Conservation (phyloP, 2,329 filamentous ascomycete genomes). For the Alternaria gansuensis region DNA sequence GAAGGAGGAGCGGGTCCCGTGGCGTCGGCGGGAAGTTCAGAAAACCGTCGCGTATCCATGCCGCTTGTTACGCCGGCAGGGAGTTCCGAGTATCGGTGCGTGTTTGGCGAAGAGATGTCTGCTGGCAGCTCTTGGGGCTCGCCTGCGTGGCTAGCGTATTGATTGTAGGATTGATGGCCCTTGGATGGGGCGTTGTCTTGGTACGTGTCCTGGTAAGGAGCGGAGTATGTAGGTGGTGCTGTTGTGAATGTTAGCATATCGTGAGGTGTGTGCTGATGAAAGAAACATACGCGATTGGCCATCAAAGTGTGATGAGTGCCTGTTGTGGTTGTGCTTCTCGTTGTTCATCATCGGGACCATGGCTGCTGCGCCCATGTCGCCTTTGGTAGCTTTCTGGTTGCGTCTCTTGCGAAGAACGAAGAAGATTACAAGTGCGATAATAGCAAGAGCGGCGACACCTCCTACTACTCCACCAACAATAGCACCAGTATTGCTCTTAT, state of each 20-base stretch:
- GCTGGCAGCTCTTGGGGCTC: constrained; percentile 35
- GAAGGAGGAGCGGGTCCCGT: constrained; percentile 4
- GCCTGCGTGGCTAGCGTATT: constrained; percentile 28
- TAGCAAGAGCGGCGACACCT: constrained; percentile 33
- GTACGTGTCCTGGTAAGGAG: constrained; percentile 32
- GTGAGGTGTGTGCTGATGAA: neutral
- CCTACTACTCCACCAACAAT: constrained; percentile 44
- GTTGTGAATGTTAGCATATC: constrained; percentile 17
- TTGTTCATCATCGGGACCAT: constrained; percentile 27
- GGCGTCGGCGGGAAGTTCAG: constrained; percentile 33
- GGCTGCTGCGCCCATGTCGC: constrained; percentile 19
- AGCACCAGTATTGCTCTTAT: constrained; percentile 31
- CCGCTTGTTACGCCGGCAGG: constrained; percentile 27
- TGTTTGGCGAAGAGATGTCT: constrained; percentile 14
- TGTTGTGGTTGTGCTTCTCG: constrained; percentile 21
- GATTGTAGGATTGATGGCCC: constrained; percentile 23
- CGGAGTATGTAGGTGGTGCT: constrained; percentile 41
- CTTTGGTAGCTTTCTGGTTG: constrained; percentile 11
- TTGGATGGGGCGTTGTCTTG: constrained; percentile 23
- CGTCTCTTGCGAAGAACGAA: constrained; percentile 33
- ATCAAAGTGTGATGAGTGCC: constrained; percentile 21
- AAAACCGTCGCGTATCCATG: constrained; percentile 24
- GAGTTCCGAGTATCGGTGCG: constrained; percentile 35
- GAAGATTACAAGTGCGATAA: constrained; percentile 40
- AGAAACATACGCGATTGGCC: constrained; percentile 36